These are phyloP conservation scores for Dothistroma pini DNA, from an alignment of 2,329 filamentous ascomycete species.

Conservation along the genomic window DNA sequence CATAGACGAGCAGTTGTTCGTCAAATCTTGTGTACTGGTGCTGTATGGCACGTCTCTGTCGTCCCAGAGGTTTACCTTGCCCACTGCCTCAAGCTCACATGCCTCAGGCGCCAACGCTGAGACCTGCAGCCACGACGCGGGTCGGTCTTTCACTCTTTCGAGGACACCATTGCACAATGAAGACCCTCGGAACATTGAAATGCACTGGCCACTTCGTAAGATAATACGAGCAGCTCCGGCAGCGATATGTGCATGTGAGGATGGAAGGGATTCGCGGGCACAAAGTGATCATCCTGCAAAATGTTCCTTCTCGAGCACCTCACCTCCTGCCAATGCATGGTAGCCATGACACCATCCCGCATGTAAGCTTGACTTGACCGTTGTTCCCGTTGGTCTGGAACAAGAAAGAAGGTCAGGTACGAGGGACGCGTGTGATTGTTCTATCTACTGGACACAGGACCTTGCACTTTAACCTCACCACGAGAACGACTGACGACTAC, in stretches of 20 bases:
- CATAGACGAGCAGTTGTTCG: not conserved
- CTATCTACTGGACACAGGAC: not conserved
- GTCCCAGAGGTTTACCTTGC: not conserved
- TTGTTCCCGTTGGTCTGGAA: no score
- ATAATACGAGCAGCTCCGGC: not conserved
- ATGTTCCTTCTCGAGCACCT: not conserved
- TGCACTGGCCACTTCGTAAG: no score
- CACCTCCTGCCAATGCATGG: not conserved
- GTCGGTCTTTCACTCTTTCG: not conserved
- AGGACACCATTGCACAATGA: not conserved
- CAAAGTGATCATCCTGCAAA: not conserved
- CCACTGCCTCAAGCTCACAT: not conserved
- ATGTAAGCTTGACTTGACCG: not conserved
- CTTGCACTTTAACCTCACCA: not conserved
- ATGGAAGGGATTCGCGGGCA: not conserved
- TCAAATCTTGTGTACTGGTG: not conserved
- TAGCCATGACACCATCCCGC: slow-evolving; percentile 4
- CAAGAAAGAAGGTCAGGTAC: not conserved
- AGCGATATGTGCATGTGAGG: not conserved
- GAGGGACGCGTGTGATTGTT: not conserved
- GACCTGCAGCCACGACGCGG: not conserved
- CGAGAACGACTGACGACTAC: not conserved
- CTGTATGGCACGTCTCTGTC: not conserved
- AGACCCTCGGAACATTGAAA: not conserved
- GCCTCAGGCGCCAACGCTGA: not conserved